Conservation (phyloP, 1,284 basidiomycete species). For the Marasmius oreades region DNA sequence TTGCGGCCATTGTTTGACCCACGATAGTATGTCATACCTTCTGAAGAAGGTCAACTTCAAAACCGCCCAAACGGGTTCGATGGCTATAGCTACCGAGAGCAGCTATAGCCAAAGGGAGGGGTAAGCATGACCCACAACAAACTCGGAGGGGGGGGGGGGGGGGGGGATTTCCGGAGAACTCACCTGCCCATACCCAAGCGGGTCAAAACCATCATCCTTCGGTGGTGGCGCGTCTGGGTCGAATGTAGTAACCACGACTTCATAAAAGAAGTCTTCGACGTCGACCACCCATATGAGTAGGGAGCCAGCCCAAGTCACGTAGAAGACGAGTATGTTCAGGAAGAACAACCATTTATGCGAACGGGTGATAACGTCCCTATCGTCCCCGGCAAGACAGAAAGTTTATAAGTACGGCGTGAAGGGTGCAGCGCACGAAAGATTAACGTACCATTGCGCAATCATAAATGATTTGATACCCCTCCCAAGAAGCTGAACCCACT, state of each 20-base stretch:
- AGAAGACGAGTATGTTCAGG: conserved; percentile 6
- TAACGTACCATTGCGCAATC: conserved; percentile 10
- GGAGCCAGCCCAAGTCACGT: conserved; percentile 9
- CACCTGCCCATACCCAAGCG: conserved; percentile 12
- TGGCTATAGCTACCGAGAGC: conserved; percentile 11
- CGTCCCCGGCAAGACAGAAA: neutral
- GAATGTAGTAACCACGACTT: neutral
- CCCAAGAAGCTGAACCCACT: conserved; percentile 8
- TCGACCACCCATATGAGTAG: conserved; percentile 7
- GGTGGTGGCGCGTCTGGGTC: neutral
- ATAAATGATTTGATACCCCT: conserved; percentile 8
- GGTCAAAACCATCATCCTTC: conserved; percentile 7
- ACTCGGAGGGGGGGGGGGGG: neutral
- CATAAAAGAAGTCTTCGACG: conserved; percentile 5
- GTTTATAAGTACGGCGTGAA: too few relatives aligned
- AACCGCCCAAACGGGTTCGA: conserved; percentile 11
- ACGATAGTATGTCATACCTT: neutral
- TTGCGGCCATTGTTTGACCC: conserved; percentile 11
- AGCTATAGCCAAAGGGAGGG: conserved; percentile 1
- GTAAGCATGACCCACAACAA: too few relatives aligned
- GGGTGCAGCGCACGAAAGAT: neutral
- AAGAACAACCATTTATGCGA: conserved; percentile 12
- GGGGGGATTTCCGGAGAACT: too few relatives aligned
- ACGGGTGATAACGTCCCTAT: conserved; percentile 12
- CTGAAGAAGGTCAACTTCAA: conserved; percentile 3